Conservation (phyloP, 2,329 filamentous ascomycete genomes). For the Ascocoryne sarcoides region DNA sequence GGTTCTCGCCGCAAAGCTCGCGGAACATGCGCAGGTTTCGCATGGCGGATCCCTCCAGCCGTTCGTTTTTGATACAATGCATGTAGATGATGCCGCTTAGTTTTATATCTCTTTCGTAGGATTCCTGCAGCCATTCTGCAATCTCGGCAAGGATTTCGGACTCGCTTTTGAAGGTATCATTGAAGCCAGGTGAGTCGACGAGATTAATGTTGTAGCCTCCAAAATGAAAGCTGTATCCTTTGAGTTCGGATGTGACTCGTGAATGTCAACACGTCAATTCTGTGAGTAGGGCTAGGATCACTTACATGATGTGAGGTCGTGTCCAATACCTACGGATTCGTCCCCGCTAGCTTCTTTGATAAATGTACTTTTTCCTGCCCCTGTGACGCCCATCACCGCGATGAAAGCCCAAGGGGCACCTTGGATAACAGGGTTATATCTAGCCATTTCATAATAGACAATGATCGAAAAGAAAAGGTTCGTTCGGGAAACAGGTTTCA, state of each 20-base stretch:
- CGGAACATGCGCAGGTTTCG: slow-evolving; percentile 1
- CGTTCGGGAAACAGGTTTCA: too few relatives aligned
- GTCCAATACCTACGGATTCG: neutral
- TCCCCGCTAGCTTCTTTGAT: neutral
- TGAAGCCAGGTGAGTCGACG: slow-evolving; percentile 1
- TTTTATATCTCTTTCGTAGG: neutral
- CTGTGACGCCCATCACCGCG: neutral
- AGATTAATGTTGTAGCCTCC: neutral
- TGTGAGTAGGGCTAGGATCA: neutral
- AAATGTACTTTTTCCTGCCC: neutral
- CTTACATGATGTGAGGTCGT: neutral
- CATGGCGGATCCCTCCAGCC: neutral
- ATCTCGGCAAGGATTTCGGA: neutral
- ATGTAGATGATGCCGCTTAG: neutral
- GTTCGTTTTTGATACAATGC: neutral
- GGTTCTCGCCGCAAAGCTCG: neutral
- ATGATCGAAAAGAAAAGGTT: too few relatives aligned
- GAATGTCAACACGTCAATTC: neutral
- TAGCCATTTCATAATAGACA: too few relatives aligned
- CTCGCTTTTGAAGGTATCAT: slow-evolving; percentile 1
- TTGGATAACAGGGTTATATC: too few relatives aligned
- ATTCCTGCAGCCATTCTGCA: neutral
- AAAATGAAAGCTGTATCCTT: neutral
- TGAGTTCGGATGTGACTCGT: neutral
- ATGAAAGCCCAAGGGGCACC: too few relatives aligned